A percentile compares a stretch with the other conserved stretches of the same genome.
Evolutionary conservation across 352 stramenopile species (phyloP).

Genomic region (Phytophthora parvispora): DNA sequence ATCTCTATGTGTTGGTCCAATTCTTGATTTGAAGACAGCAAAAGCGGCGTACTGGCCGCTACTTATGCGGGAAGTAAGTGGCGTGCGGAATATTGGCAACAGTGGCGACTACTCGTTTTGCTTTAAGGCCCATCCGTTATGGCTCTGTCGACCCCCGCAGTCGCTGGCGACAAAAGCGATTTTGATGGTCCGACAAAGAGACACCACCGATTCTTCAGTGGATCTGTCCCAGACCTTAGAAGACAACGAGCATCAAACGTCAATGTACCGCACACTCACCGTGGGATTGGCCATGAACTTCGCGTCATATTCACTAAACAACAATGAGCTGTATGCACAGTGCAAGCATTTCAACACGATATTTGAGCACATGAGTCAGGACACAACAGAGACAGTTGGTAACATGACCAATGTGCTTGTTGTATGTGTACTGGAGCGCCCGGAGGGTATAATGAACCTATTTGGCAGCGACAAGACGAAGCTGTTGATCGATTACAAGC

Average conservation of each 20-base stretch:
- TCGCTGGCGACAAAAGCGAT: not conserved
- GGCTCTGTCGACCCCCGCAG: not conserved
- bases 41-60: not conserved
- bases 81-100: not conserved
- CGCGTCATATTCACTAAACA: not conserved
- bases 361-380: not conserved
- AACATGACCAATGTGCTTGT: not conserved
- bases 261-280: not conserved
- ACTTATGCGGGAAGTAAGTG: not conserved
- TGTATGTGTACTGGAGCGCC: not conserved
- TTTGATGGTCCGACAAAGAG: not conserved
- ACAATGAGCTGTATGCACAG: not conserved
- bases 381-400: not conserved
- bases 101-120: not conserved
- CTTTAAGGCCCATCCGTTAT: too few relatives aligned
- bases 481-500: not conserved
- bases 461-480: not conserved
- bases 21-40: not conserved
- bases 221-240: not conserved
- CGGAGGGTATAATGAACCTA: not conserved
- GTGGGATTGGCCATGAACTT: not conserved
- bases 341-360: not conserved
- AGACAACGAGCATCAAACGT: not conserved
- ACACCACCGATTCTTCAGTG: not conserved
- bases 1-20: not conserved